Conservation (phyloP, 108 stramenopile genomes). For the Skeletonema menzelii region DNA sequence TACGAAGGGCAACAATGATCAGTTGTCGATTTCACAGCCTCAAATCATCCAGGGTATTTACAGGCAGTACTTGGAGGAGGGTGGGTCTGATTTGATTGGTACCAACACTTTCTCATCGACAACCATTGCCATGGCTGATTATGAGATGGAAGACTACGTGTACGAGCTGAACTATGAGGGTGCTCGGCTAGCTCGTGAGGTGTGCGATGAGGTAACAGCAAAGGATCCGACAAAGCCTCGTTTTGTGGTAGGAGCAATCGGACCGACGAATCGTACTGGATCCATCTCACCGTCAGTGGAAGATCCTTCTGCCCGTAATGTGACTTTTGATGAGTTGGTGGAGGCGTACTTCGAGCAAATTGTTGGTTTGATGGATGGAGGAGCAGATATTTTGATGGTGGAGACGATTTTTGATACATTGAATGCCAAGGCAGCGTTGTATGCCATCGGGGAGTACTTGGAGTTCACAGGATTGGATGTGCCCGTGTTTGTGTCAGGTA, state of each 20-base stretch:
- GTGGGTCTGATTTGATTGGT: conserved; percentile 94
- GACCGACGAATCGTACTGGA: conserved; percentile 97
- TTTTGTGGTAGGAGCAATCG: conserved; percentile 97
- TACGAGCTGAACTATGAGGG: conserved; percentile 96
- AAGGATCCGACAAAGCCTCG: conserved; percentile 94
- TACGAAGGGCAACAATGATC: conserved; percentile 99
- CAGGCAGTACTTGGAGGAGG: conserved; percentile 88
- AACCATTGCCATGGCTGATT: conserved; percentile 98
- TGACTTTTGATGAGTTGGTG: conserved; percentile 98
- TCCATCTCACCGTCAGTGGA: conserved; percentile 97
- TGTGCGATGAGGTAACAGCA: conserved; percentile 94
- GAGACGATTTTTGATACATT: conserved; percentile 99
- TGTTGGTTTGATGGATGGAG: conserved; percentile 95
- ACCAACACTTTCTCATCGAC: conserved; percentile 99
- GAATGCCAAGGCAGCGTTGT: conserved; percentile 98
- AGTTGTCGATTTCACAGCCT: conserved; percentile 96
- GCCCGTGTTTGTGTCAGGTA: conserved; percentile 97
- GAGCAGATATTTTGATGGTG: conserved; percentile 95
- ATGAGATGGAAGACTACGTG: conserved; percentile 94
- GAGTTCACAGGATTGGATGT: conserved; percentile 91
- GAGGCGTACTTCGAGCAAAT: conserved; percentile 95
- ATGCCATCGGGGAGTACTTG: conserved; percentile 91
- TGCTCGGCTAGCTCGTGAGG: conserved; percentile 95
- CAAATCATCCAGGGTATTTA: conserved; percentile 95
- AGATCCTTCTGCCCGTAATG: conserved; percentile 93